Base-by-base conservation (phyloP, 495 filamentous ascomycete species). In the Penicillium paxilli region DNA sequence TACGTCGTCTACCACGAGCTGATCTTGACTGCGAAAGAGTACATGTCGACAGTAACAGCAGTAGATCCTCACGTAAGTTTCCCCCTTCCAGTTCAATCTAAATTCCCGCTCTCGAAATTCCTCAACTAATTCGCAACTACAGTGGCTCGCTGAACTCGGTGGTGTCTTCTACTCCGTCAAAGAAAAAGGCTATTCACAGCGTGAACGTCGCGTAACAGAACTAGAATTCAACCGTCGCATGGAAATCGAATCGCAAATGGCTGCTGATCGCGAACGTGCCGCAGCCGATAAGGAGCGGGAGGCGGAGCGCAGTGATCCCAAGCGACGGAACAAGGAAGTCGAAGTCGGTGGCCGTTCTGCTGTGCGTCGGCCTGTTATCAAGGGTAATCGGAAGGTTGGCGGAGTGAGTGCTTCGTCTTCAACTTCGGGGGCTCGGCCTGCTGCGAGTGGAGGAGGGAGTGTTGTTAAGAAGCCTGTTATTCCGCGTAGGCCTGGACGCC, bases 131-230 rank as follows among this genome's bases (percentile, higher is more conserved):
- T 51, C 10, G 33, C 30, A 41, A 46, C 22, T 23, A 10, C 51
- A 82, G 77, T 99, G 95, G 95, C 85, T 99, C 60, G 95, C 95
- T 14, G 94, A 99, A 64, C 81, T 99, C 19, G 95, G 95, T 19
- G 95, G 92, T n/a, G 95, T 99, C 21, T 99, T 98, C 73, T 99
- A 98, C 74, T 92, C 88, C 11, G 84, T 98, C 66, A 97, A 96
- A 73, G 93, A 98, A 75, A 99, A 99, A 69, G 92, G 92, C 11
- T 99, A 94, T 68, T 94, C 89, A 14, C 88, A 90, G 6, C 82
- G 90, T 25, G 91, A 98, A 59, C 91, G 91, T 70, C 82, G 89
- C 46, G 84, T 96, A 49, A 95, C 88, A 4, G 95, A 99, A 73
- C 87, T 87, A 22, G 95, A 98, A 71, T 96, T 96, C 73, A 96